Base-by-base conservation (phyloP, 345 rosid species). In the Aethionema arabicum region DNA sequence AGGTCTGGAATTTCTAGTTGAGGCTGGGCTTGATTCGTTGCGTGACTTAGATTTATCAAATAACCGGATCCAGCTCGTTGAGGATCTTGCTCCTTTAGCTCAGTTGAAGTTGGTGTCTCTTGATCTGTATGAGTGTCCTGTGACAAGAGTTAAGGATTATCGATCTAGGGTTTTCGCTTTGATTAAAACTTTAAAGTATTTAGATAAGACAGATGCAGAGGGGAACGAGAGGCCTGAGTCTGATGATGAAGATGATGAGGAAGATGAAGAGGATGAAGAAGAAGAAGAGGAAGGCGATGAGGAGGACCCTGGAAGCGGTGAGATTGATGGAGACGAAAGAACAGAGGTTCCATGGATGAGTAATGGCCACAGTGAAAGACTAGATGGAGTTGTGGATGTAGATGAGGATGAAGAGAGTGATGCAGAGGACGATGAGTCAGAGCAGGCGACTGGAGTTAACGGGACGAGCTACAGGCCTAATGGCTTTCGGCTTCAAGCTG, bases 111-210 rank as follows among this genome's bases (percentile, higher is more conserved):
- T 87, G 7, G 81, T 85, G 5, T 87, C 91, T 5, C 95, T 87
- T 29, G 95, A 87, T 76, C 81, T 87, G 9, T 87, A 87, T 40
- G 81, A 87, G 78, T 87, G 95, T 70, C 95, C 91, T n/a, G 88
- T 87, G 3, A 87, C 95, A 7, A 72, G 81, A 64, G 73, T 79
- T 15, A 77, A 83, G 77, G 95, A 84, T 75, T 84, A 87, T 67
- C 78, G 88, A 60, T 78, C 91, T 74, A 87, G 83, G 81, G 95
- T 82, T 82, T 87, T 87, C 55, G 86, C 76, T 36, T 60, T 87
- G 80, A 79, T 87, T 54, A 83, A 71, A 59, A 72, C 89, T 15
- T 77, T 87, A 79, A 85, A 81, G 82, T 87, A 79, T 73, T 83
- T 87, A 69, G 95, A 87, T 77, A 87, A 87, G 81, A 87, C 75